phyloP scores from a whole-genome alignment of 1,284 basidiomycete genomes.

The Taiwanofungus camphoratus region DNA sequence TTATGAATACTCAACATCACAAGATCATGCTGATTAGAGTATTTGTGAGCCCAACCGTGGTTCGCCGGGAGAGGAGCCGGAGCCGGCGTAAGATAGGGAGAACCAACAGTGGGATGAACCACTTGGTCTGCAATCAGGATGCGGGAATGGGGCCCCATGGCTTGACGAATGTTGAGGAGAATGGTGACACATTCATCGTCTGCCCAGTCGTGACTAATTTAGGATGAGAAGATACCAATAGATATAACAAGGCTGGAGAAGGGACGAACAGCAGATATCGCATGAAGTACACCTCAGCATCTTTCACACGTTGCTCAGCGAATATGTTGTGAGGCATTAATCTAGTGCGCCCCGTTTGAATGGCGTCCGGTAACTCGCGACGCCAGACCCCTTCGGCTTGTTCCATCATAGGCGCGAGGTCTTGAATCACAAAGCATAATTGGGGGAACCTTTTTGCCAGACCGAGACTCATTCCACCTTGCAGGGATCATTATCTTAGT shows the following conservation, averaged over 20 bases:
- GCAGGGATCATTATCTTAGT: not conserved
- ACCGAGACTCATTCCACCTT: constrained; percentile 12
- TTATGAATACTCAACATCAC: constrained; percentile 7
- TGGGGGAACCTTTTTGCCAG: constrained; percentile 10
- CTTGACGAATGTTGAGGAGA: constrained; percentile 19
- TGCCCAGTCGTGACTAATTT: constrained; percentile 24
- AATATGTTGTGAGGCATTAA: constrained; percentile 25
- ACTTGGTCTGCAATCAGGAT: constrained; percentile 11
- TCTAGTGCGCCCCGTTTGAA: not conserved
- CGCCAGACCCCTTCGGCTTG: constrained; percentile 8
- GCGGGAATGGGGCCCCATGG: constrained; percentile 12
- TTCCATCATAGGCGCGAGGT: constrained; percentile 6
- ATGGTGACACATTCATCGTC: constrained; percentile 18
- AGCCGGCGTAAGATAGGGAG: not conserved
- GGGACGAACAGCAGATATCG: constrained; percentile 17
- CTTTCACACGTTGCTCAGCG: constrained; percentile 22
- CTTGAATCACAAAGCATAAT: constrained; percentile 17
- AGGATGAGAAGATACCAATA: not conserved
- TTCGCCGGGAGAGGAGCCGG: constrained; percentile 9
- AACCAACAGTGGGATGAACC: constrained; percentile 5
- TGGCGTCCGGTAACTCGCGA: constrained; percentile 1
- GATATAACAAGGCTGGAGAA: not conserved
- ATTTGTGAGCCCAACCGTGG: constrained; percentile 5
- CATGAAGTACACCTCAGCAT: constrained; percentile 24
- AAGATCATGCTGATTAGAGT: constrained; percentile 5